Evolutionary conservation across 2,329 filamentous ascomycete genomes (phyloP), one percentile per base, ranked within the genome.

Genomic region (Fusarium sororula): DNA sequence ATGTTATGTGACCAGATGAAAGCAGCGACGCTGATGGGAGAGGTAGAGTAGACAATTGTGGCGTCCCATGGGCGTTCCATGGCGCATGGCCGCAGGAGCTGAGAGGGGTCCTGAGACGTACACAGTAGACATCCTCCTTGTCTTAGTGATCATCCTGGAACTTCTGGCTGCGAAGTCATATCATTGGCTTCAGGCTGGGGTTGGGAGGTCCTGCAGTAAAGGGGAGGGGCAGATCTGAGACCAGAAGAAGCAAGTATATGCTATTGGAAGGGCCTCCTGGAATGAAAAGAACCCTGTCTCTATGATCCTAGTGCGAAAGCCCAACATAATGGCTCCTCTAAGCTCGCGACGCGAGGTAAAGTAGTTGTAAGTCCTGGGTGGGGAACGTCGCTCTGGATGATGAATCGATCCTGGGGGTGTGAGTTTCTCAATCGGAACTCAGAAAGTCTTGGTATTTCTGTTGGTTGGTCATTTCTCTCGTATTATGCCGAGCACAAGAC

Each of bases 1-100:
- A 42, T 67, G 53, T 42, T 65, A 62, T 72, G 64, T 54, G 57
- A 58, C 45, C 22, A 61, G 62, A 68, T 63, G 59, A 65, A 63
- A 67, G 55, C 42, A 73, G 39, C 28, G 47, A 32, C 24, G 44
- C 59, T 66, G 53, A 37, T 41, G 35, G 35, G 24, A 66, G 57
- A 73, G 55, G 56, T 56, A 44, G 48, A 37, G 44, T 13, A 47
- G 39, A 66, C 48, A 56, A 45, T 45, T 60, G 74, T 76, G 74
- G 74, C 72, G 69, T 65, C 32, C 47, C 55, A 45, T 37, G 28
- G 60, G 58, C 63, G 67, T 66, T 55, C 50, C 53, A 68, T 72
- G 28, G 61, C 50, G 68, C 58, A 35, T 60, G 28, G 54, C 44
- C n/a, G 56, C 37, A 67, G 37, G 26, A 63, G 67, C 56, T 66